These are phyloP conservation scores for Emydomyces testavorans DNA, from an alignment of 2,329 filamentous ascomycete species.

Conservation along the genomic window DNA sequence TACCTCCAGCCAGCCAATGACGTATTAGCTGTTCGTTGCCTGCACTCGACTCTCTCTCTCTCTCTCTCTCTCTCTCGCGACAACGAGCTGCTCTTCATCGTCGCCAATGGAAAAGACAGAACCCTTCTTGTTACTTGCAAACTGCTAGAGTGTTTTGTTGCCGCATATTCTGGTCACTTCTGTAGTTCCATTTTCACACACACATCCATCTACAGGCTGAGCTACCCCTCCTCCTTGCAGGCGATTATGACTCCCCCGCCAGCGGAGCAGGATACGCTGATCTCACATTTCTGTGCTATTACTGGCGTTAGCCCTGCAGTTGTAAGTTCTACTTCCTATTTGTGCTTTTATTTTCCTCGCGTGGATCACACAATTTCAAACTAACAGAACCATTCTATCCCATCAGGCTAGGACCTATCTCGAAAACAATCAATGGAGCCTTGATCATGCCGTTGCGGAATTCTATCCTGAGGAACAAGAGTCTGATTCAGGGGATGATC, in stretches of 20 bases:
- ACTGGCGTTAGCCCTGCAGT: conserved; percentile 42
- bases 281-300: conserved; percentile 46
- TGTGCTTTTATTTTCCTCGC: neutral
- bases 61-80: neutral
- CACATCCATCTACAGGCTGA: neutral
- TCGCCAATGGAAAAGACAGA: too few species aligned
- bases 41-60: neutral
- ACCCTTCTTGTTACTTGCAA: too few species aligned
- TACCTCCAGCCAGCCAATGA: neutral
- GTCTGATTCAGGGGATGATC: conserved; percentile 25
- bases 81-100: neutral
- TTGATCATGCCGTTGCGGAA: conserved; percentile 50
- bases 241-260: conserved; percentile 27
- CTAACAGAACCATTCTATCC: conserved; percentile 6
- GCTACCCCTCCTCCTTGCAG: conserved; percentile 1
- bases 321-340: conserved; percentile 26
- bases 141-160: neutral
- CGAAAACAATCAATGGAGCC: conserved; percentile 53
- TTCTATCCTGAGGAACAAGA: conserved; percentile 46
- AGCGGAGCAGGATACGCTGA: conserved; percentile 33
- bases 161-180: too few species aligned
- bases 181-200: neutral
- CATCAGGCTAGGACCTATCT: conserved; percentile 57
- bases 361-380: neutral
- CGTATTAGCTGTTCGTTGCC: neutral